phyloP scores from a whole-genome alignment of 2,329 filamentous ascomycete genomes.

The Calonectria leucothoes region DNA sequence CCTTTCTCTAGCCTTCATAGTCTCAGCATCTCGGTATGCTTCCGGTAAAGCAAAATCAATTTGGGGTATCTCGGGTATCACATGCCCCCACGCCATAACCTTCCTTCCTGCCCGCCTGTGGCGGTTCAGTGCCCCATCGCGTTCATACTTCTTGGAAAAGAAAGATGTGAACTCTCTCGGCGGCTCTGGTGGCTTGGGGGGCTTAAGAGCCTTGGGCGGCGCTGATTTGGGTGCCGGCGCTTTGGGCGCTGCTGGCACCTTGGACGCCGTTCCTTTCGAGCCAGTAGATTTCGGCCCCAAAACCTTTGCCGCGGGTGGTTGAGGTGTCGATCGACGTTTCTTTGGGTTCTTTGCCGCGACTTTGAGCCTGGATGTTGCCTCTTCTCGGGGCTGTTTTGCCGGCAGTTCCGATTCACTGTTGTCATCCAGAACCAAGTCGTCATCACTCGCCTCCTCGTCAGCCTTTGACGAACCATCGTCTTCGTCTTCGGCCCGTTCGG shows the following conservation, averaged over 20 bases:
- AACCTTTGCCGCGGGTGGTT: slow-evolving; percentile 32
- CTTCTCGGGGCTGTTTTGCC: slow-evolving; percentile 80
- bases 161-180: slow-evolving; percentile 84
- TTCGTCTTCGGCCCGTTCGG: slow-evolving; percentile 48
- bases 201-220: slow-evolving; percentile 34
- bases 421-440: slow-evolving; percentile 67
- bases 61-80: slow-evolving; percentile 78
- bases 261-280: slow-evolving; percentile 29
- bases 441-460: slow-evolving; percentile 43
- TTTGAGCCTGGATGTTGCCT: slow-evolving; percentile 69
- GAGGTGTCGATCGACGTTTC: slow-evolving; percentile 44
- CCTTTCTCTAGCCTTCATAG: slow-evolving; percentile 68
- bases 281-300: slow-evolving; percentile 1
- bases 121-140: slow-evolving; percentile 82
- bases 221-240: background rate
- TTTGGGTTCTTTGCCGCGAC: slow-evolving; percentile 51
- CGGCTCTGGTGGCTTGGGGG: slow-evolving; percentile 50
- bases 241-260: slow-evolving; percentile 21
- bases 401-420: slow-evolving; percentile 57
- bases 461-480: slow-evolving; percentile 40
- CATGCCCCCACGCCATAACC: slow-evolving; percentile 83
- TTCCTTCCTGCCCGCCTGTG: slow-evolving; percentile 76
- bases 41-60: slow-evolving; percentile 80
- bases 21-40: slow-evolving; percentile 69
- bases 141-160: slow-evolving; percentile 82